These are phyloP conservation scores for Cubamyces sp. DNA, from an alignment of 768 basidiomycete species.

Conservation along the genomic window DNA sequence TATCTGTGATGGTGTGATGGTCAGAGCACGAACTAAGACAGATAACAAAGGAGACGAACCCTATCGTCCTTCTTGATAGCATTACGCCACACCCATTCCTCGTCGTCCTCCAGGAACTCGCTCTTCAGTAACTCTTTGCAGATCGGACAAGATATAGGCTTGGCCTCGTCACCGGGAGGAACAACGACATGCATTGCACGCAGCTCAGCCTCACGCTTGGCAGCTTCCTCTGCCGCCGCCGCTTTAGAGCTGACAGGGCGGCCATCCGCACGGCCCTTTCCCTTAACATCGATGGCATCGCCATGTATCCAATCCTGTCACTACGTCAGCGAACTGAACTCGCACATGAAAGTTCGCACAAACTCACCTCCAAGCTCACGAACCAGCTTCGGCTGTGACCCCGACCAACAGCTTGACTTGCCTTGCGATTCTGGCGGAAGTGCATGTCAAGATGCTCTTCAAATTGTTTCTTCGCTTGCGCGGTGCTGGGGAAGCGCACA, in stretches of 20 bases:
- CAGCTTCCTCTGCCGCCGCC: slow-evolving; percentile 62
- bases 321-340: slow-evolving; percentile 23
- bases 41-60: slow-evolving; percentile 49
- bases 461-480: slow-evolving; percentile 72
- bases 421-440: slow-evolving; percentile 89
- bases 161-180: slow-evolving; percentile 87
- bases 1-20: slow-evolving; percentile 53
- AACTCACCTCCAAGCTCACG: slow-evolving; percentile 73
- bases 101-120: slow-evolving; percentile 93
- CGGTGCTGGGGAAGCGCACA: slow-evolving; percentile 77
- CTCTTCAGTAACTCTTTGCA: slow-evolving; percentile 93
- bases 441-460: slow-evolving; percentile 96
- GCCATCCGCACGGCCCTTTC: slow-evolving; percentile 67
- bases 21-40: background rate
- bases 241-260: slow-evolving; percentile 58
- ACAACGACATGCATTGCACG: slow-evolving; percentile 83
- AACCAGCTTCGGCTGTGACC: slow-evolving; percentile 94
- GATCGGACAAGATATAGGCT: slow-evolving; percentile 85
- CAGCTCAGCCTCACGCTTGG: slow-evolving; percentile 76
- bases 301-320: slow-evolving; percentile 89
- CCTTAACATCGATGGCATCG: slow-evolving; percentile 58
- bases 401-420: slow-evolving; percentile 74
- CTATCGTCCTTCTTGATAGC: slow-evolving; percentile 82
- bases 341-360: background rate
- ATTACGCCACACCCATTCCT: slow-evolving; percentile 98